Base-by-base conservation (phyloP, 495 filamentous ascomycete genomes). In the Hyaloscypha bicolor region DNA sequence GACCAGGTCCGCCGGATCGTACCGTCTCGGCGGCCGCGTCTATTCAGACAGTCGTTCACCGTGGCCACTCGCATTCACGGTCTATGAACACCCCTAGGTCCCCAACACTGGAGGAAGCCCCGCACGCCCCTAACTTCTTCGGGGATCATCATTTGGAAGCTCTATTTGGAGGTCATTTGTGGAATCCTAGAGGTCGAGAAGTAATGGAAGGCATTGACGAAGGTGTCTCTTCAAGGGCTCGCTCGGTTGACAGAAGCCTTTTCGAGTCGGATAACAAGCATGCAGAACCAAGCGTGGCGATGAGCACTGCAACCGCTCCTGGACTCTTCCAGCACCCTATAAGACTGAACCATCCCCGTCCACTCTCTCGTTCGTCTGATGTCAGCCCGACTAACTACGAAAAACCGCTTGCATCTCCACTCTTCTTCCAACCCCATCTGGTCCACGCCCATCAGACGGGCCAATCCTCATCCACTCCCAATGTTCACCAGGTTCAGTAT, bases 241-340 rank as follows among this genome's bases (percentile, higher is more conserved):
- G 80, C 19, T 87, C 87, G 2, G 82, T 85, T 16, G 88, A 91
- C 62, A 74, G 85, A 25, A 81, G 79, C 2, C 72, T 86, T 31
- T 79, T 87, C 55, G 83, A 82, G 19, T 82, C 77, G 65, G 75
- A 72, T 57, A 86, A 91, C 64, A 87, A 85, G 68, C 88, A 86
- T 70, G 85, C 87, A 25, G 89, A 87, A 65, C 83, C 91, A 16
- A 69, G 62, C 60, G 62, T 72, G 6, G 72, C 69, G 12, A 79
- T 69, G 74, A 85, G 60, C 74, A 75, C 55, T 69, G 63, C 72
- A 51, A 65, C 66, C n/a, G 72, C 70, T 5, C 69, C 72, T 56
- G 72, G 72, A 72, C 48, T 55, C 16, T 66, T 73, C 30, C 48
- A 71, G 14, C 45, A 71, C 71, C 19, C 65, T 55, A 22, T 33